Conservation (phyloP, 306 rosid species). For the Cicer pinnatifidum region DNA sequence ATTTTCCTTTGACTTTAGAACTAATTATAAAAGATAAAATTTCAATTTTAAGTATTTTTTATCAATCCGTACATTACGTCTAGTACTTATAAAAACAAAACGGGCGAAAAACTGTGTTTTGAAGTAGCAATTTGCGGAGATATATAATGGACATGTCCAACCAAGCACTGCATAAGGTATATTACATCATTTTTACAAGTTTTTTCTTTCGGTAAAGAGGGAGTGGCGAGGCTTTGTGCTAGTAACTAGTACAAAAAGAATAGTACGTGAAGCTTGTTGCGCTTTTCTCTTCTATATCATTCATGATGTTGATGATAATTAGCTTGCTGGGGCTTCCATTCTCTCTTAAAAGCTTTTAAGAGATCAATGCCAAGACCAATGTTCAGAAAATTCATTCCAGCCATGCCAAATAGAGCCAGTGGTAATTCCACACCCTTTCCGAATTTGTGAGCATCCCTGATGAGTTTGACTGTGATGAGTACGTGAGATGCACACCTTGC, state of each 20-base stretch:
- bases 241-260: conserved; percentile 7
- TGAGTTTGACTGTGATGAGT: conserved; percentile 81
- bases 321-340: conserved; percentile 47
- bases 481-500: conserved; percentile 72
- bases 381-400: conserved; percentile 87
- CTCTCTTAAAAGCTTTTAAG: conserved; percentile 72
- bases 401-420: conserved; percentile 84
- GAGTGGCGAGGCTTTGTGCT: neutral
- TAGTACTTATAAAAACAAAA: neutral
- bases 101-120: neutral
- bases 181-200: neutral
- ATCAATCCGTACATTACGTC: neutral
- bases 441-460: conserved; percentile 74
- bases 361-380: conserved; percentile 85
- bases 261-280: neutral
- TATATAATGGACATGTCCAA: neutral
- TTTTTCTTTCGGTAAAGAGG: neutral
- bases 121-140: neutral
- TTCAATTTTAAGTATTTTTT: neutral
- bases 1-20: too few relatives aligned
- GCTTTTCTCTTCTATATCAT: conserved; percentile 49
- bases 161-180: neutral
- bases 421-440: conserved; percentile 84
- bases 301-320: conserved; percentile 48
- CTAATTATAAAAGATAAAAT: too few relatives aligned